Evolutionary conservation across 2,329 filamentous ascomycete genomes (phyloP).

Genomic region (Penicillium frequentans): DNA sequence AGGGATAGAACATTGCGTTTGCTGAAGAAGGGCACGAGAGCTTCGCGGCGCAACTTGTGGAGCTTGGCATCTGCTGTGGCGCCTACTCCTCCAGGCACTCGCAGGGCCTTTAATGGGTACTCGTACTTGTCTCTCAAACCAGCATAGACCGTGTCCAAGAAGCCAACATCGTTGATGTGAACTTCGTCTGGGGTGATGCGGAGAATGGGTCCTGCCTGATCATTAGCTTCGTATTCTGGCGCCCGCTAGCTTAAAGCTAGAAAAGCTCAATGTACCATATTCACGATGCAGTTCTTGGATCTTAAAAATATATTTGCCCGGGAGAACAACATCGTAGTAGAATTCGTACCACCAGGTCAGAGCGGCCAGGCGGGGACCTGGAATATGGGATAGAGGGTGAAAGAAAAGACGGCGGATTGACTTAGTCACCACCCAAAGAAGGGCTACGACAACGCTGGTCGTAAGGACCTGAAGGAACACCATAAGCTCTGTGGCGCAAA

Average conservation of each 20-base stretch:
- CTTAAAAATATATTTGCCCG: constrained; percentile 21
- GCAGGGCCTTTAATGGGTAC: constrained; percentile 6
- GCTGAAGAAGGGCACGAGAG: constrained; percentile 34
- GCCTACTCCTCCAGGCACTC: constrained; percentile 27
- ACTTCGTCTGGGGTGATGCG: constrained; percentile 39
- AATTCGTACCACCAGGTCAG: constrained; percentile 26
- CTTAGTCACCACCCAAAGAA: neutral
- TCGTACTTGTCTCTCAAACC: constrained; percentile 28
- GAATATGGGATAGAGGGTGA: constrained; percentile 24
- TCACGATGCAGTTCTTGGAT: constrained; percentile 24
- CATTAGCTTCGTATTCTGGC: neutral
- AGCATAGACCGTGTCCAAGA: constrained; percentile 35
- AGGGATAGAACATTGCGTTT: constrained; percentile 27
- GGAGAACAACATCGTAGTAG: constrained; percentile 22
- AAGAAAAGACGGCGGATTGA: constrained; percentile 17
- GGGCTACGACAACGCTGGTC: neutral
- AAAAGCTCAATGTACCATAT: constrained; percentile 33
- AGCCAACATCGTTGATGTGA: constrained; percentile 36
- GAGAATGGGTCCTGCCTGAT: constrained; percentile 32
- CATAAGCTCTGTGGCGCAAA: neutral
- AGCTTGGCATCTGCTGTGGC: constrained; percentile 27
- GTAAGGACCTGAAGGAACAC: neutral
- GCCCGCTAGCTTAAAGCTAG: neutral
- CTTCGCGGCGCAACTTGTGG: constrained; percentile 31
- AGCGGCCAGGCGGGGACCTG: constrained; percentile 23